These are phyloP conservation scores for Vanrija sp. DNA, from an alignment of 1,284 basidiomycete genomes.

Conservation along the genomic window DNA sequence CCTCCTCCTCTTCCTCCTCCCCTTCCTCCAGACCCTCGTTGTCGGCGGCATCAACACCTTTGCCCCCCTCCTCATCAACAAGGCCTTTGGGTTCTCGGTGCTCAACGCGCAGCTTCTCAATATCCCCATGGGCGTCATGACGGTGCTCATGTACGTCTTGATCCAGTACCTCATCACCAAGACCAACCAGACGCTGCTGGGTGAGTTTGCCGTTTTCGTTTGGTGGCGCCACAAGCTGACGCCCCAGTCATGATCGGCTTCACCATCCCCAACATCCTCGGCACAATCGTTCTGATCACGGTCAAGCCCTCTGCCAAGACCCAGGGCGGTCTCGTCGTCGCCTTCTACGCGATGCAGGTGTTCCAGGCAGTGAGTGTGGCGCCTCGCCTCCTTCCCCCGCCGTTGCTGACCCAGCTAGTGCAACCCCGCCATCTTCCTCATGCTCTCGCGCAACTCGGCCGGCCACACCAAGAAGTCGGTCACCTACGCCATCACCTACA, in stretches of 20 bases:
- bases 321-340: constrained; percentile 14
- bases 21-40: constrained; percentile 24
- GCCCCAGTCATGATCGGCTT: constrained; percentile 10
- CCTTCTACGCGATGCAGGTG: constrained; percentile 15
- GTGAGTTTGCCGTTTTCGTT: background rate
- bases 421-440: constrained; percentile 17
- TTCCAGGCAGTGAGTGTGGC: background rate
- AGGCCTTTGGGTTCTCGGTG: constrained; percentile 21
- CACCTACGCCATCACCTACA: constrained; percentile 17
- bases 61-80: constrained; percentile 21
- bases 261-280: constrained; percentile 13
- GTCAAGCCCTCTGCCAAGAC: constrained; percentile 8
- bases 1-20: constrained; percentile 27
- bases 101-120: constrained; percentile 18
- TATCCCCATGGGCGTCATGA: constrained; percentile 21
- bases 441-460: constrained; percentile 19
- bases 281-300: constrained; percentile 16
- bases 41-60: constrained; percentile 35
- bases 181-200: background rate
- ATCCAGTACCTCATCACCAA: constrained; percentile 5
- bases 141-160: constrained; percentile 13
- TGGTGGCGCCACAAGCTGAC: too few relatives aligned
- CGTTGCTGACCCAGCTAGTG: background rate
- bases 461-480: constrained; percentile 20
- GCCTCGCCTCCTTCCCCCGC: too few relatives aligned